Percentiles rank a stretch among this genome's conserved stretches.
Evolutionary conservation across 257 asterid species (phyloP).

Genomic region (Plantago ovata): DNA sequence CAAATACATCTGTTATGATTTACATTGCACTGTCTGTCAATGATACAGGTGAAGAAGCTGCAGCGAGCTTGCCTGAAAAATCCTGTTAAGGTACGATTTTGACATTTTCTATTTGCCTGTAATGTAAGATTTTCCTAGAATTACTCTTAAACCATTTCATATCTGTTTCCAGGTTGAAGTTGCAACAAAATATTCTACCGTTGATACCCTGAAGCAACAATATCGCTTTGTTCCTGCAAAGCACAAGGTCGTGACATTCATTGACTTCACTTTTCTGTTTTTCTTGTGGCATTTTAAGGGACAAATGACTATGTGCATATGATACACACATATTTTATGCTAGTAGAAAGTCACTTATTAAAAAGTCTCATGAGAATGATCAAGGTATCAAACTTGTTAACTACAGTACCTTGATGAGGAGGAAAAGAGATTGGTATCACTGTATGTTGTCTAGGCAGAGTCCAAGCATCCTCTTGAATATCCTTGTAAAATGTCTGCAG

Average conservation of each 20-base stretch:
- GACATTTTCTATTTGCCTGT: conserved; percentile 11
- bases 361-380: too few relatives aligned
- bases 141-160: conserved; percentile 4
- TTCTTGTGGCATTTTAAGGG: too few relatives aligned
- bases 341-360: too few relatives aligned
- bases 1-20: background rate
- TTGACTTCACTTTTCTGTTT: background rate
- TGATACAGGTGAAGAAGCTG: conserved; percentile 78
- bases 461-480: too few relatives aligned
- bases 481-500: too few relatives aligned
- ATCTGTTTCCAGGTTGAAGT: conserved; percentile 69
- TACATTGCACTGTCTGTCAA: conserved; percentile 2
- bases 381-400: too few relatives aligned
- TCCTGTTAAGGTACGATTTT: conserved; percentile 73
- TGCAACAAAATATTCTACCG: conserved; percentile 83
- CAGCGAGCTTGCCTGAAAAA: conserved; percentile 91
- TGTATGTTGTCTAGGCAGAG: too few relatives aligned
- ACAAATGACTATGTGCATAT: too few relatives aligned
- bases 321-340: too few relatives aligned
- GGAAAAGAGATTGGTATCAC: too few relatives aligned
- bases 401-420: too few relatives aligned
- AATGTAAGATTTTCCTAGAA: background rate
- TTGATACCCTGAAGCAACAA: conserved; percentile 84
- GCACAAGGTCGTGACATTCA: conserved; percentile 51
- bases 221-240: conserved; percentile 79